These are phyloP conservation scores for Zymoseptoria tritici DNA, from an alignment of 2,329 filamentous ascomycete species.

Conservation along the genomic window DNA sequence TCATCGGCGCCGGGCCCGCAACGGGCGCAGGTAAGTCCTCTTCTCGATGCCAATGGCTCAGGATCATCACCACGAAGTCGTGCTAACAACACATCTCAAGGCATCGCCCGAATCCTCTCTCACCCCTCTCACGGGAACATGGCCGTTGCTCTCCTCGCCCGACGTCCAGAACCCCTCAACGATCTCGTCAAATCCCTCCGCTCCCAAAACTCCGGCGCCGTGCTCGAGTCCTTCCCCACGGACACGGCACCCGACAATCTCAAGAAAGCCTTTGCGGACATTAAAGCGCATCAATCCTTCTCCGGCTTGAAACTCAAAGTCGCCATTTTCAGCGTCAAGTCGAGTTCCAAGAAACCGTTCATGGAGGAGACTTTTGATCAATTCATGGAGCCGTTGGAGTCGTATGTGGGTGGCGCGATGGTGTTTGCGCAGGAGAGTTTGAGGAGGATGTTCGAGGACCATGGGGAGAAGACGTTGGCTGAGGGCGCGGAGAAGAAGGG, in stretches of 20 bases:
- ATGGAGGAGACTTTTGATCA: constrained; percentile 46
- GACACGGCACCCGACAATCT: constrained; percentile 44
- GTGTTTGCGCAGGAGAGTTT: constrained; percentile 48
- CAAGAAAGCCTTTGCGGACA: constrained; percentile 42
- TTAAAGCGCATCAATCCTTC: constrained; percentile 44
- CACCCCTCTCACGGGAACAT: constrained; percentile 46
- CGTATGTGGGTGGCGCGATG: constrained; percentile 50
- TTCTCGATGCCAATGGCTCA: background rate
- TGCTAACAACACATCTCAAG: constrained; percentile 17
- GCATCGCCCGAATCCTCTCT: constrained; percentile 50
- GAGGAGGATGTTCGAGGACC: constrained; percentile 46
- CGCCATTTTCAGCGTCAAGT: constrained; percentile 51
- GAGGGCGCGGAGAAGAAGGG: constrained; percentile 48
- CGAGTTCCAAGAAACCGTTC: constrained; percentile 48
- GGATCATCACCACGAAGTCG: background rate
- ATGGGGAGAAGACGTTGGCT: constrained; percentile 41
- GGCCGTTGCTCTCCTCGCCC: constrained; percentile 48
- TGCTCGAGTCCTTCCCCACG: constrained; percentile 47
- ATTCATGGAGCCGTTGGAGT: constrained; percentile 42
- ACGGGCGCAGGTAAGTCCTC: constrained; percentile 24
- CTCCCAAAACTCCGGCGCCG: constrained; percentile 35
- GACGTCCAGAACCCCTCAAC: constrained; percentile 40
- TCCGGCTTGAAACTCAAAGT: constrained; percentile 44
- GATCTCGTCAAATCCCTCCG: constrained; percentile 38
- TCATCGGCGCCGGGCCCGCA: constrained; percentile 45